phyloP scores from a whole-genome alignment of 169 alveolate genomes.

The Neospora caninum region DNA sequence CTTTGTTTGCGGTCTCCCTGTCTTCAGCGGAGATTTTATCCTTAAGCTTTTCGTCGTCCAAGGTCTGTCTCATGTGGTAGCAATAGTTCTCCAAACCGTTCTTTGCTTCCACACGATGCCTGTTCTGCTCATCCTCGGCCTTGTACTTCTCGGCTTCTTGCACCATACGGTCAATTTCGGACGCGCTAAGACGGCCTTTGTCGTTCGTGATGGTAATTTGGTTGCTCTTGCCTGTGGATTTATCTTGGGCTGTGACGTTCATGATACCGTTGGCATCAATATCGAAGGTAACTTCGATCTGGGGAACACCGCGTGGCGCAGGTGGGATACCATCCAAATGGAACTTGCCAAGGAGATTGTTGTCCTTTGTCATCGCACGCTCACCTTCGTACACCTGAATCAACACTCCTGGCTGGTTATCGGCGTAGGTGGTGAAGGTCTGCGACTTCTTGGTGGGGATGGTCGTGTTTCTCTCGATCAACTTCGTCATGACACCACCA shows the following conservation, averaged over 20 bases:
- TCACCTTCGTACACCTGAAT: conserved; percentile 94
- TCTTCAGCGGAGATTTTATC: conserved; percentile 93
- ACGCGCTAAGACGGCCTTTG: conserved; percentile 94
- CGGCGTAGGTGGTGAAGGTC: conserved; percentile 98
- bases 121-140: conserved; percentile 93
- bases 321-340: conserved; percentile 97
- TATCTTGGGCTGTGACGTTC: conserved; percentile 96
- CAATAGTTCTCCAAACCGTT: conserved; percentile 93
- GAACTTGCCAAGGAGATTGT: conserved; percentile 96
- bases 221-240: conserved; percentile 93
- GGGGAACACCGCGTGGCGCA: conserved; percentile 99
- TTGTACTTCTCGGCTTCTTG: conserved; percentile 96
- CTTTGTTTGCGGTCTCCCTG: conserved; percentile 83
- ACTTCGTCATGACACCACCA: conserved; percentile 97
- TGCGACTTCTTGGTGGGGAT: conserved; percentile 98
- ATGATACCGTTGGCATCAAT: conserved; percentile 97
- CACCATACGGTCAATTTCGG: conserved; percentile 96
- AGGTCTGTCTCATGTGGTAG: conserved; percentile 92
- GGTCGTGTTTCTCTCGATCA: conserved; percentile 97
- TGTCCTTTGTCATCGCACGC: conserved; percentile 95
- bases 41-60: conserved; percentile 92
- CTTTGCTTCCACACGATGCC: conserved; percentile 92
- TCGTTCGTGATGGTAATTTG: conserved; percentile 96
- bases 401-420: conserved; percentile 97
- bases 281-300: conserved; percentile 97